A percentile compares a stretch with the other conserved stretches of the same genome.
Evolutionary conservation across 108 stramenopile genomes (phyloP).

Genomic region (Cyclotella distinguenda): DNA sequence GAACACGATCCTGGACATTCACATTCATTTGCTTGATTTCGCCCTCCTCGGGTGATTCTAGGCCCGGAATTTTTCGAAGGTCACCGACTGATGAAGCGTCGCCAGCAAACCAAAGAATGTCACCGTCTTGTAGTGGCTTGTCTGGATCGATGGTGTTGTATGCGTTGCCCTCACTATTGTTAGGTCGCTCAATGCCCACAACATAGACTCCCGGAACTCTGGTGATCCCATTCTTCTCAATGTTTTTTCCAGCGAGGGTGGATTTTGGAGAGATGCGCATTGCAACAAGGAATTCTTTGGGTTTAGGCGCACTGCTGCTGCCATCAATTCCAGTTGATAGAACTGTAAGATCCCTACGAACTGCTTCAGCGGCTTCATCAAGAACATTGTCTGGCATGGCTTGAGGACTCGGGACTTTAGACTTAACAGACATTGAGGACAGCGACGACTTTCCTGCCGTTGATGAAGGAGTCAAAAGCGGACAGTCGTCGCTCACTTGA

Average conservation of each 20-base stretch:
- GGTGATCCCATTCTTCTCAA: slow-evolving; percentile 57
- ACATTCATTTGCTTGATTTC: slow-evolving; percentile 74
- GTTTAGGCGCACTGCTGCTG: slow-evolving; percentile 7
- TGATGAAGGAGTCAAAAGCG: slow-evolving; percentile 62
- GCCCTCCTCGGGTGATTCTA: slow-evolving; percentile 62
- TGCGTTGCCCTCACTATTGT: slow-evolving; percentile 44
- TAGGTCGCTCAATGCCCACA: slow-evolving; percentile 81
- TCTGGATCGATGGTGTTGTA: slow-evolving; percentile 73
- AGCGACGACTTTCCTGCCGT: too few species aligned
- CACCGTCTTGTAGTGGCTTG: slow-evolving; percentile 50
- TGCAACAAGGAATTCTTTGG: slow-evolving; percentile 74
- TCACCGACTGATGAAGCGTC: slow-evolving; percentile 49
- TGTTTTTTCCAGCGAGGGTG: slow-evolving; percentile 51
- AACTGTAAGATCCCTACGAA: slow-evolving; percentile 72
- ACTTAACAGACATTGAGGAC: too few species aligned
- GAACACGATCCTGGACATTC: slow-evolving; percentile 68
- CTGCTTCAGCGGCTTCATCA: too few species aligned
- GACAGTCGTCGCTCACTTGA: slow-evolving; percentile 72
- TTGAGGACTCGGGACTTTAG: too few species aligned
- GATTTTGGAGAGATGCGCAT: slow-evolving; percentile 67
- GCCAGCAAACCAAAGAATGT: slow-evolving; percentile 81
- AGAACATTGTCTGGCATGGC: too few species aligned
- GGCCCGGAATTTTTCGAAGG: slow-evolving; percentile 74
- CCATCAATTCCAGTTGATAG: slow-evolving; percentile 35
- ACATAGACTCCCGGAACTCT: slow-evolving; percentile 71